Conservation (phyloP, 2,329 filamentous ascomycete species). For the Hypoxylon sp. region DNA sequence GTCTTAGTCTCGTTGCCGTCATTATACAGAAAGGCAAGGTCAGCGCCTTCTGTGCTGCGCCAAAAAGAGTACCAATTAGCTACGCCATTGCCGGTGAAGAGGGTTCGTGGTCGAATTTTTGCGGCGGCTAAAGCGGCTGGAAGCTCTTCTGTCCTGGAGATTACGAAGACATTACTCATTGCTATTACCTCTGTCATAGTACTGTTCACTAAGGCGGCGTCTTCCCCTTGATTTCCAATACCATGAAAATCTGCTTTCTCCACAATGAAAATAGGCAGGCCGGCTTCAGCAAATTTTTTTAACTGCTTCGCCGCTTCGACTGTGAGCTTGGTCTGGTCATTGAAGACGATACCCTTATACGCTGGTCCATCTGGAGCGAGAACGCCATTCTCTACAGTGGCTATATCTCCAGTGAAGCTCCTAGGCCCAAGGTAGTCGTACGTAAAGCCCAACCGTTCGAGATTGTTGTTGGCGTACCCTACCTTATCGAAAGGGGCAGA, state of each 20-base stretch:
- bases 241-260: neutral
- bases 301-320: neutral
- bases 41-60: neutral
- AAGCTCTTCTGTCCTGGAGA: neutral
- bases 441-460: neutral
- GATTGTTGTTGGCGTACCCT: neutral
- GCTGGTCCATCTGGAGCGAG: neutral
- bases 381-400: neutral
- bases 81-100: neutral
- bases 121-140: neutral
- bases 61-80: conserved; percentile 1
- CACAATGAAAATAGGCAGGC: neutral
- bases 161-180: neutral
- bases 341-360: neutral
- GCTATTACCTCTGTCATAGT: neutral
- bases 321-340: neutral
- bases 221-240: neutral
- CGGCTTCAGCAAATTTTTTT: neutral
- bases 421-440: neutral
- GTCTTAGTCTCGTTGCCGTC: neutral
- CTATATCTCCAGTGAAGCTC: neutral
- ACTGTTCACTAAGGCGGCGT: neutral
- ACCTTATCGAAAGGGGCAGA: neutral
- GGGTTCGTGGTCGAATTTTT: neutral
- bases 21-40: neutral